Conservation (phyloP, 169 alveolate species). For the Cryptosporidium tyzzeri region DNA sequence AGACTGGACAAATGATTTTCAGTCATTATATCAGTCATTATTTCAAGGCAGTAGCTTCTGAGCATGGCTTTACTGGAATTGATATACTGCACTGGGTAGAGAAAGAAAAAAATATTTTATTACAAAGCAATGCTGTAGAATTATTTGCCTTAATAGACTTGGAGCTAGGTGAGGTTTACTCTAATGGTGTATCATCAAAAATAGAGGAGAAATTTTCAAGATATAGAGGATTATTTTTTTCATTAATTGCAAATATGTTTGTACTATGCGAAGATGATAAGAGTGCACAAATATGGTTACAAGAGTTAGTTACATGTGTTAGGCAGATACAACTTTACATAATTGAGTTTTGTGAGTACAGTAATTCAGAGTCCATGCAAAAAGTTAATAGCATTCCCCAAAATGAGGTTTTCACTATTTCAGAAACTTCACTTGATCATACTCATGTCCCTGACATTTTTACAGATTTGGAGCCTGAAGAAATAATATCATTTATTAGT, state of each 20-base stretch:
- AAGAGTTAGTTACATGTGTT: constrained; percentile 57
- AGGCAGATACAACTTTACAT: constrained; percentile 63
- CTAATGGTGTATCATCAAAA: constrained; percentile 4
- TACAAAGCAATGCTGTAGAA: constrained; percentile 56
- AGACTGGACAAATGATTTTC: constrained; percentile 63
- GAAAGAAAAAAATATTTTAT: constrained; percentile 38
- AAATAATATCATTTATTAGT: constrained; percentile 26
- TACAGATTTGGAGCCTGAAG: constrained; percentile 38
- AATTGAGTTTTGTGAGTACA: constrained; percentile 30
- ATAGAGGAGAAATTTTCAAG: constrained; percentile 40
- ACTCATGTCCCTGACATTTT: constrained; percentile 64
- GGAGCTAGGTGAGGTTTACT: constrained; percentile 59
- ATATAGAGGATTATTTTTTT: constrained; percentile 52
- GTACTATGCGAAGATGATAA: constrained; percentile 45
- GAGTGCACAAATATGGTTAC: constrained; percentile 61
- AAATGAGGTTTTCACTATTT: constrained; percentile 28
- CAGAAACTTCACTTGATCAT: constrained; percentile 30
- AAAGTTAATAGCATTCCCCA: constrained; percentile 18
- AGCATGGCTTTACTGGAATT: constrained; percentile 60
- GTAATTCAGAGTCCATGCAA: background rate
- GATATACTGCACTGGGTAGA: constrained; percentile 71
- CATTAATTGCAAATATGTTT: constrained; percentile 70
- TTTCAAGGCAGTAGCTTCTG: constrained; percentile 57
- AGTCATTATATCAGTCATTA: constrained; percentile 66
- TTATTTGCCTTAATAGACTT: constrained; percentile 47